A percentile compares a stretch with the other conserved stretches of the same genome.
These are phyloP conservation scores for Diaporthe nobilis DNA, from an alignment of 2,329 filamentous ascomycete genomes.

Conservation along the genomic window DNA sequence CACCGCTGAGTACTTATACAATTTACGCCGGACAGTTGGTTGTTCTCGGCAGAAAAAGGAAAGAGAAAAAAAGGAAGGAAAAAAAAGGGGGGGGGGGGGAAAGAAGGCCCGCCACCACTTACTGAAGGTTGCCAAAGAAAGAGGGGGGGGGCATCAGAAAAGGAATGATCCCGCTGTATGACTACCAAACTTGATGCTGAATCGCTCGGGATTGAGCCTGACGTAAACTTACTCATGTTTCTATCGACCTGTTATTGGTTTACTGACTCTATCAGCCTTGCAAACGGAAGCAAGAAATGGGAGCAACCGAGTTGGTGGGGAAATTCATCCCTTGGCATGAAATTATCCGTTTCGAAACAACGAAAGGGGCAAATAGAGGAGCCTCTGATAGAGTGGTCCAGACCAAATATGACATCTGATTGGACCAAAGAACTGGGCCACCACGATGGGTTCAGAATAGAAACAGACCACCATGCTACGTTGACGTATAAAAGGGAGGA, in stretches of 20 bases:
- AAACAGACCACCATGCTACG: not conserved
- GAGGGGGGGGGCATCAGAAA: not conserved
- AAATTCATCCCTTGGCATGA: conserved; percentile 11
- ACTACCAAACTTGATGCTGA: not conserved
- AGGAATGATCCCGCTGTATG: not conserved
- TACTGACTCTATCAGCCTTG: not conserved
- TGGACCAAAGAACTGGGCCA: conserved; percentile 1
- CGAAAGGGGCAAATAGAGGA: conserved; percentile 7
- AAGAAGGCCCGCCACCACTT: not conserved
- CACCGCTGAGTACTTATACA: not conserved
- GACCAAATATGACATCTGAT: not conserved
- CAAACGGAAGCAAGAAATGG: not conserved
- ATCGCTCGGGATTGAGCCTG: not conserved
- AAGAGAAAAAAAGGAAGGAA: too few relatives aligned
- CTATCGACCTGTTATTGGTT: not conserved
- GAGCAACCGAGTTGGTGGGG: not conserved
- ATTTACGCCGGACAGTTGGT: not conserved
- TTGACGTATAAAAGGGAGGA: not conserved
- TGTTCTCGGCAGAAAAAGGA: not conserved
- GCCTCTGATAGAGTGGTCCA: not conserved
- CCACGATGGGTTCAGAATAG: not conserved
- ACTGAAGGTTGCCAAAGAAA: not conserved
- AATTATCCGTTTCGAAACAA: conserved; percentile 17
- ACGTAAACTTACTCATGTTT: not conserved
- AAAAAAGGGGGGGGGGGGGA: too few relatives aligned